These are phyloP conservation scores for Flaveria brownii DNA, from an alignment of 129 eudicot genomes.

Conservation along the genomic window DNA sequence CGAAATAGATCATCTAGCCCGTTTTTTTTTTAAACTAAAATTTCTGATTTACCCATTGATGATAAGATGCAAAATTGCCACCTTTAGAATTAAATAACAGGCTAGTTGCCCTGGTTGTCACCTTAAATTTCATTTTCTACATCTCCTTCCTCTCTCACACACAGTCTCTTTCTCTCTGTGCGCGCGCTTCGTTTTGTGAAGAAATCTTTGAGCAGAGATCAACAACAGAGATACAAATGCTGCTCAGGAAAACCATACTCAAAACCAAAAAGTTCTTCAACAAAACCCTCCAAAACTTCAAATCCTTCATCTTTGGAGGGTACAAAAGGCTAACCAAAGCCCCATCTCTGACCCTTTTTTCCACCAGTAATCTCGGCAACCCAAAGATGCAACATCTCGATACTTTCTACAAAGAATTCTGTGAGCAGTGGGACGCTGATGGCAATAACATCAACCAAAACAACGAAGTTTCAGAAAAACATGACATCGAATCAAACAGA, in stretches of 20 bases:
- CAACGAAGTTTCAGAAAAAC: slow-evolving; percentile 13
- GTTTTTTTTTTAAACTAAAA: neutral
- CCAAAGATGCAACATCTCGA: slow-evolving; percentile 51
- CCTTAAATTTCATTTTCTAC: slow-evolving; percentile 19
- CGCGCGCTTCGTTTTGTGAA: slow-evolving; percentile 10
- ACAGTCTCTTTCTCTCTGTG: slow-evolving; percentile 3
- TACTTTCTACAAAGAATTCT: slow-evolving; percentile 44
- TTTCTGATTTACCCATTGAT: neutral
- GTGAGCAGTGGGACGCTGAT: slow-evolving; percentile 41
- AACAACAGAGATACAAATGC: slow-evolving; percentile 40
- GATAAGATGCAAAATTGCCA: neutral
- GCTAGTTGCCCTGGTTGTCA: slow-evolving; percentile 8
- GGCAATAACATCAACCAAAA: slow-evolving; percentile 28
- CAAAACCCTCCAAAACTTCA: slow-evolving; percentile 50
- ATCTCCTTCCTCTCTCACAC: slow-evolving; percentile 12
- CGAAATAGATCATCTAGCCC: neutral
- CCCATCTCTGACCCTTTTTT: slow-evolving; percentile 44
- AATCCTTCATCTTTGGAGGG: slow-evolving; percentile 46
- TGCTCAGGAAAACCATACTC: slow-evolving; percentile 53
- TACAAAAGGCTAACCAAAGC: slow-evolving; percentile 52
- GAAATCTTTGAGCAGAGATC: slow-evolving; percentile 10
- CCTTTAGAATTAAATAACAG: neutral
- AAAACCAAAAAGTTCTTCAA: slow-evolving; percentile 52
- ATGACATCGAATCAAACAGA: slow-evolving; percentile 34
- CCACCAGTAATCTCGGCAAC: slow-evolving; percentile 29